These are phyloP conservation scores for Taphrina pruni DNA, from an alignment of 1,139 yeast species.

Conservation along the genomic window DNA sequence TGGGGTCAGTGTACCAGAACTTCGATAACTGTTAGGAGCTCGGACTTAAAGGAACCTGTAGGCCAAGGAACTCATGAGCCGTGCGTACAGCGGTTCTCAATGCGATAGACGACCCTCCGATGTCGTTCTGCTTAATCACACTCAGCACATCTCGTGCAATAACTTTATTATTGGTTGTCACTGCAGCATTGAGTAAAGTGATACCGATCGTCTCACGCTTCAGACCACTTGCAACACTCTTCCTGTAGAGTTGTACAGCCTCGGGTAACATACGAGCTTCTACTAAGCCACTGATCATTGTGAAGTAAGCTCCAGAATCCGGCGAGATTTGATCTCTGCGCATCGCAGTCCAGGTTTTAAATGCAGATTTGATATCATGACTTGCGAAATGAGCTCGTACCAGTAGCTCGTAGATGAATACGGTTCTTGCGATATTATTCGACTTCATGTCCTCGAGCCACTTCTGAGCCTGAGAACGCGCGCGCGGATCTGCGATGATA, in stretches of 20 bases:
- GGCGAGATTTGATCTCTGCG: constrained; percentile 15
- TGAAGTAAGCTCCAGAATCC: constrained; percentile 12
- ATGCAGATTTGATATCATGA: not conserved
- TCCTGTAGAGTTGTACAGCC: constrained; percentile 2
- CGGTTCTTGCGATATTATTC: constrained; percentile 4
- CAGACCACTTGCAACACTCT: constrained; percentile 5
- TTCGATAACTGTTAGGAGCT: no score
- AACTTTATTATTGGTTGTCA: not conserved
- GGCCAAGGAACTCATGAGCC: not conserved
- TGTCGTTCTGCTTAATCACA: not conserved
- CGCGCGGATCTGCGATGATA: not conserved
- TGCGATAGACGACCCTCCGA: not conserved
- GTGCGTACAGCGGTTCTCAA: not conserved
- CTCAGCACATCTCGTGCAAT: constrained; percentile 3
- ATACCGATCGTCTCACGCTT: not conserved
- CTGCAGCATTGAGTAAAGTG: constrained; percentile 11
- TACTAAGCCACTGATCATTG: constrained; percentile 10
- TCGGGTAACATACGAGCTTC: constrained; percentile 3
- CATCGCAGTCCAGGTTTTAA: constrained; percentile 2
- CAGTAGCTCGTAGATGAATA: constrained; percentile 3
- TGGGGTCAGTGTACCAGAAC: no score
- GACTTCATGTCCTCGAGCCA: constrained; percentile 5
- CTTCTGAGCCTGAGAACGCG: constrained; percentile 1
- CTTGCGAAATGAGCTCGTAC: constrained; percentile 1
- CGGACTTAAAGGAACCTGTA: not conserved